phyloP scores from a whole-genome alignment of 805 yeast genomes.

The Wickerhamomyces subpelliculosus region DNA sequence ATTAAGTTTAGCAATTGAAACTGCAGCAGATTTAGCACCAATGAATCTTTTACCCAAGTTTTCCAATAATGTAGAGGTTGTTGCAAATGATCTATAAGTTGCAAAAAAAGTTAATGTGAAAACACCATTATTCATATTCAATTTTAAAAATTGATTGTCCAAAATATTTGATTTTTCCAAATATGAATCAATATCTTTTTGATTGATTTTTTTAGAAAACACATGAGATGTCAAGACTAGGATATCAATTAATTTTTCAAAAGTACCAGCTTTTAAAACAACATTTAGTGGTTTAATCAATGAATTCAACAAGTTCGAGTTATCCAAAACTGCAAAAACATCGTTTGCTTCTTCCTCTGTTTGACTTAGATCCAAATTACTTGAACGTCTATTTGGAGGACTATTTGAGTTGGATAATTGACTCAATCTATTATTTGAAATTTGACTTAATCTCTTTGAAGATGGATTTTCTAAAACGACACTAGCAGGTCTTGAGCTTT shows the following conservation, averaged over 20 bases:
- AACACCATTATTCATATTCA: constrained; percentile 56
- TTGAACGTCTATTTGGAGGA: constrained; percentile 15
- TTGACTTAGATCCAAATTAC: constrained; percentile 23
- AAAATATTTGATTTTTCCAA: constrained; percentile 26
- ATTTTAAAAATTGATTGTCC: constrained; percentile 34
- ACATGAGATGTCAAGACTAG: constrained; percentile 65
- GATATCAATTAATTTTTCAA: constrained; percentile 74
- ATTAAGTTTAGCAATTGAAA: constrained; percentile 36
- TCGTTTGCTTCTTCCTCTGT: constrained; percentile 20
- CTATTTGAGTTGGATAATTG: constrained; percentile 5
- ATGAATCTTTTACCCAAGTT: constrained; percentile 47
- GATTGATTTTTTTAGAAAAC: constrained; percentile 39
- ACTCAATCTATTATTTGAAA: constrained; percentile 23
- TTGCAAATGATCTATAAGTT: constrained; percentile 59
- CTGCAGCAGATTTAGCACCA: constrained; percentile 58
- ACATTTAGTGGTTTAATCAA: constrained; percentile 30
- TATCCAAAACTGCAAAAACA: constrained; percentile 27
- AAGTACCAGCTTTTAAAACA: constrained; percentile 59
- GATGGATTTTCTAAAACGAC: constrained; percentile 40
- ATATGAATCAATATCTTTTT: constrained; percentile 35
- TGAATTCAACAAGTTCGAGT: constrained; percentile 17
- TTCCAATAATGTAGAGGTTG: constrained; percentile 46
- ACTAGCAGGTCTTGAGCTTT: constrained; percentile 37
- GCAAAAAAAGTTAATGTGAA: constrained; percentile 66
- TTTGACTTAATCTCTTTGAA: constrained; percentile 31